These are phyloP conservation scores for Rhizoclosmatium sp. DNA, from an alignment of 192 early-diverging fungal species.

Conservation along the genomic window DNA sequence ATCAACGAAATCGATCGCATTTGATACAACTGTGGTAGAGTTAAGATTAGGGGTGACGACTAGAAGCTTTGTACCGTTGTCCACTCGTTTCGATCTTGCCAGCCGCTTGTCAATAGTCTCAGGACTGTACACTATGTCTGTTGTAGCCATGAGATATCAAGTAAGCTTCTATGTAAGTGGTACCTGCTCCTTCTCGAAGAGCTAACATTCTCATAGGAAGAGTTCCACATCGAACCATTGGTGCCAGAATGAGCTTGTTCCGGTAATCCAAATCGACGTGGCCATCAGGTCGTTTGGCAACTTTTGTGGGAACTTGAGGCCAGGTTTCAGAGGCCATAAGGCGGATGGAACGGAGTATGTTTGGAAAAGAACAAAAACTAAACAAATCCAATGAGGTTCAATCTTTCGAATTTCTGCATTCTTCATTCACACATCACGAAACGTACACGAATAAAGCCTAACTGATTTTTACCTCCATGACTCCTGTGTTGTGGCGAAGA, in stretches of 20 bases:
- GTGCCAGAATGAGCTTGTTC: constrained; percentile 83
- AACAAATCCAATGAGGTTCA: too few species aligned
- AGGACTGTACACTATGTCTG: constrained; percentile 87
- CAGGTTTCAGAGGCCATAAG: constrained; percentile 8
- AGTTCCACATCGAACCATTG: constrained; percentile 95
- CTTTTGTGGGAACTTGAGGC: constrained; percentile 15
- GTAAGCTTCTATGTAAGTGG: background rate
- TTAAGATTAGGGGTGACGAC: background rate
- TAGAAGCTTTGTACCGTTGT: constrained; percentile 64
- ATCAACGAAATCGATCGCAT: constrained; percentile 79
- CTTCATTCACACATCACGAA: too few species aligned
- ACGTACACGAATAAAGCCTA: too few species aligned
- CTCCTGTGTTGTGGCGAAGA: background rate
- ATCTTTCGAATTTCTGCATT: too few species aligned
- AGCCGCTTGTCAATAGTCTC: constrained; percentile 92
- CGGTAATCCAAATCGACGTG: constrained; percentile 48
- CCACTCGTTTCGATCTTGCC: constrained; percentile 72
- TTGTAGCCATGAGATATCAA: background rate
- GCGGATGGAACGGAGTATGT: background rate
- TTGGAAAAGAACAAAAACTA: too few species aligned
- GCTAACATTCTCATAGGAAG: constrained; percentile 88
- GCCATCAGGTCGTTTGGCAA: constrained; percentile 14
- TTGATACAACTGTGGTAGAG: constrained; percentile 44
- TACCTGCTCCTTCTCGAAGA: constrained; percentile 88
- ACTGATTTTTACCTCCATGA: too few species aligned